Percentiles rank a stretch among this genome's conserved stretches.
Evolutionary conservation across 208 protist species (phyloP).

Genomic region (Endotrypanum monterogeii): DNA sequence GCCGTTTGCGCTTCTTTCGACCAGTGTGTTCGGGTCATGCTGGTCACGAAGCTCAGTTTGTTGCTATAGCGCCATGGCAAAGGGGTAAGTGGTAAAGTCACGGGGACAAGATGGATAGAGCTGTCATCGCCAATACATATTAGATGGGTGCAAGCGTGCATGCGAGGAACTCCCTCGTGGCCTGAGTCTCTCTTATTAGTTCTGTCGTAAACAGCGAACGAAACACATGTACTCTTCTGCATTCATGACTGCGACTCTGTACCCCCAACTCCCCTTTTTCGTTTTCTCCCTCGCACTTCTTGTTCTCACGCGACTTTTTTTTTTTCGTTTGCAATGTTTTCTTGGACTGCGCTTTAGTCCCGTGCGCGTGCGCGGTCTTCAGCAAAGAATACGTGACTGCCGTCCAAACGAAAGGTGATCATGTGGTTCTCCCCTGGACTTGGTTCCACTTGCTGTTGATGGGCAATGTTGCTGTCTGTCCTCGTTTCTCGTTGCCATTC

Average conservation of each 20-base stretch:
- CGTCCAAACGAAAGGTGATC: background rate
- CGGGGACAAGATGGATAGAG: background rate
- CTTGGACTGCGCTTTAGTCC: background rate
- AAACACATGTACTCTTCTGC: too few relatives aligned
- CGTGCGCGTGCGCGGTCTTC: background rate
- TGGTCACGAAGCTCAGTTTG: conserved; percentile 83
- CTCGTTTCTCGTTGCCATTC: background rate
- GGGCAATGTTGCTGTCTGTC: background rate
- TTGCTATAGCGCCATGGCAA: conserved; percentile 34
- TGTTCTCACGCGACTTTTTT: background rate
- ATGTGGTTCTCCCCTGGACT: background rate
- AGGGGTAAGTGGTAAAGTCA: background rate
- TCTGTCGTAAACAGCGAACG: background rate
- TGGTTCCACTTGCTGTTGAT: background rate
- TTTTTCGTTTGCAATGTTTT: background rate
- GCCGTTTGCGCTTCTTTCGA: conserved; percentile 86
- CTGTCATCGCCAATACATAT: background rate
- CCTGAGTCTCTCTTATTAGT: background rate
- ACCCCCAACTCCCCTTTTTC: too few relatives aligned
- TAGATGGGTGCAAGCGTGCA: background rate
- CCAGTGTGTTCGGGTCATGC: conserved; percentile 84
- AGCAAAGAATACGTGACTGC: background rate
- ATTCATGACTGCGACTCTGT: too few relatives aligned
- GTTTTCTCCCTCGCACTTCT: background rate
- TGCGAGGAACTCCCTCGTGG: background rate